Evolutionary conservation across 208 protist species (phyloP), one percentile per base, ranked within the genome.

Genomic region (Vickermania ingenoplastis): DNA sequence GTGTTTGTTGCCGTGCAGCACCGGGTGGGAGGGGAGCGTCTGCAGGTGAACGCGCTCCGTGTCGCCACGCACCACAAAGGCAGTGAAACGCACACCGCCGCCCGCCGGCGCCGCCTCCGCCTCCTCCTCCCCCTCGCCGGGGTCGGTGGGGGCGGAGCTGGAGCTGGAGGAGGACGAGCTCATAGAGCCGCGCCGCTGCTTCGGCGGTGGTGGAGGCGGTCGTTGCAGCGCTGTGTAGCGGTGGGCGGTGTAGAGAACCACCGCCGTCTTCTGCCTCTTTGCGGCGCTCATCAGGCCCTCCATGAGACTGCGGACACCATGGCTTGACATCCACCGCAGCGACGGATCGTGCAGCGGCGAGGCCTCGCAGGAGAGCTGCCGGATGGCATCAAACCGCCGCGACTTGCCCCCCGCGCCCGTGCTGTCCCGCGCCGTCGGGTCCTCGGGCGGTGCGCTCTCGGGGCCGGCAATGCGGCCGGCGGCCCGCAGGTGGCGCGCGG

Each of bases 281-380:
- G 49, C 21, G 3, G n/a, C 31, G 23, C 30, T 27, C 45, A 55
- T 14, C 17, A 21, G 31, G 5, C 73, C 48, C 49, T 63, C 26
- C n/a, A 83, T 63, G 21, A 91, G 71, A 41, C 36, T 28, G 36
- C 62, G 36, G 0, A 80, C 71, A 23, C 80, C 73, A 14, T 68
- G 54, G 11, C 61, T 41, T 11, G 65, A 73, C 17, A 78, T 70
- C 77, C 78, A 91, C 24, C 67, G 72, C 36, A 76, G 41, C n/a
- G 60, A 59, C 7, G 78, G 75, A 25, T 71, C 31, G 17, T 74
- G 48, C 55, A 76, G 36, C 4, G 79, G 62, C 0, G 67, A 64
- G 41, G 45, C 59, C 50, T 31, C 50, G 0, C 29, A 17, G 27
- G 59, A 73, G 7, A 79, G 54, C 5, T 67, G 36, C 3, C 59